Percentiles rank a stretch among this genome's conserved stretches.
Evolutionary conservation across 2,329 filamentous ascomycete genomes (phyloP).

Genomic region (Amesomyces nigricolor): DNA sequence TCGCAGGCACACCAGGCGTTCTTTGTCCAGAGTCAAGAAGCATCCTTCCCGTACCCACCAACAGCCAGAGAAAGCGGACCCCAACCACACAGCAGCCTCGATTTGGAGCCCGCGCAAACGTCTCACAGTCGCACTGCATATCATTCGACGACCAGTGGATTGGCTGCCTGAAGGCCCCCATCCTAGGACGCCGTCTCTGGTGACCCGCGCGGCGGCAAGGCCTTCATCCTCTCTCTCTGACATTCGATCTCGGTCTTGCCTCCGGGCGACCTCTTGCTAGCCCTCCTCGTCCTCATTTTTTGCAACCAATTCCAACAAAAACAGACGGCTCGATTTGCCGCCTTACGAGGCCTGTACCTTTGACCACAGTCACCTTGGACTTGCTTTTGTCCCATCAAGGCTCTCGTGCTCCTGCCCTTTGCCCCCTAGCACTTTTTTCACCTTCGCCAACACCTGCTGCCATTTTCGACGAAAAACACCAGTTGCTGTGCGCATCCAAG

Average conservation of each 20-base stretch:
- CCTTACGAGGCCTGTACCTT: not conserved
- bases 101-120: not conserved
- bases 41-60: not conserved
- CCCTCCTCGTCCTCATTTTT: not conserved
- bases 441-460: not conserved
- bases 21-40: not conserved
- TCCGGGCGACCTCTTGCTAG: not conserved
- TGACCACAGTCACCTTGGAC: not conserved
- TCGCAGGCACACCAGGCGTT: not conserved
- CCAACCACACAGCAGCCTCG: not conserved
- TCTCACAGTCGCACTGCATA: conserved; percentile 6
- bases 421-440: not conserved
- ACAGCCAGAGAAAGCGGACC: not conserved
- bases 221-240: not conserved
- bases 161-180: conserved; percentile 11
- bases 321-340: not conserved
- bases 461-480: not conserved
- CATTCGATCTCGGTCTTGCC: conserved; percentile 3
- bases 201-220: not conserved
- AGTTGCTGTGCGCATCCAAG: not conserved
- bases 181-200: not conserved
- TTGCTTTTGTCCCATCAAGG: not conserved
- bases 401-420: not conserved
- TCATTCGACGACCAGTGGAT: conserved; percentile 13
- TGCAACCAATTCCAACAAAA: not conserved